Evolutionary conservation across 495 filamentous ascomycete genomes (phyloP).

Genomic region (Tuber indicum): DNA sequence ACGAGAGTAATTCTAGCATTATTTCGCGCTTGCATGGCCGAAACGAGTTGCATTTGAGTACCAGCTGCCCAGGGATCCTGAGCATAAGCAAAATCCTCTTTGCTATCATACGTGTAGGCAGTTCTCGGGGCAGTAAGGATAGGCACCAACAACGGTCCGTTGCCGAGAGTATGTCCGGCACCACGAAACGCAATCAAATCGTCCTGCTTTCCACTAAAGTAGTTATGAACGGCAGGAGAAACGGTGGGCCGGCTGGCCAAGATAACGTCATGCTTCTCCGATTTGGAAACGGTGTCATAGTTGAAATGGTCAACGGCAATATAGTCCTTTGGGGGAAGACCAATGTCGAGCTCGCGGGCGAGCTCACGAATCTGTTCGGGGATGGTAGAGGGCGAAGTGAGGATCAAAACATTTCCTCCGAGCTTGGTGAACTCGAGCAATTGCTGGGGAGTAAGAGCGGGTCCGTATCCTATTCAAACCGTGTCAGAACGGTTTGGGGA

Average conservation of each 20-base stretch:
- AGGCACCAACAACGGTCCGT: constrained; percentile 65
- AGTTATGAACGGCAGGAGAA: constrained; percentile 58
- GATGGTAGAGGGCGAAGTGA: constrained; percentile 65
- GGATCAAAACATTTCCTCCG: constrained; percentile 84
- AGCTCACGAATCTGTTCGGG: constrained; percentile 75
- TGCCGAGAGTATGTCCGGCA: constrained; percentile 73
- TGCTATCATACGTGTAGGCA: constrained; percentile 89
- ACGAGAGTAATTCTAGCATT: constrained; percentile 83
- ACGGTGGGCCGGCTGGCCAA: constrained; percentile 52
- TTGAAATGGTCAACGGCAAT: constrained; percentile 93
- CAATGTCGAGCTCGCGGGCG: constrained; percentile 84
- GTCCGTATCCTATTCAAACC: constrained; percentile 63
- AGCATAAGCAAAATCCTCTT: constrained; percentile 61
- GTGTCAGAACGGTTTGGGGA: constrained; percentile 8
- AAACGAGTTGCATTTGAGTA: constrained; percentile 70
- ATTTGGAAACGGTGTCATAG: constrained; percentile 67
- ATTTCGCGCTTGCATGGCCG: constrained; percentile 82
- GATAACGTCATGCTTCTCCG: constrained; percentile 83
- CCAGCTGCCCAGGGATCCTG: constrained; percentile 82
- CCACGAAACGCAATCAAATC: constrained; percentile 66
- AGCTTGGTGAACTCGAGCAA: constrained; percentile 87
- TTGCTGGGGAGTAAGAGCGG: constrained; percentile 73
- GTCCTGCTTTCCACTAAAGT: constrained; percentile 67
- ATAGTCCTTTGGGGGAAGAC: constrained; percentile 71
- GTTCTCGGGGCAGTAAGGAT: constrained; percentile 73